These are phyloP conservation scores for Fusarium buxicola DNA, from an alignment of 2,329 filamentous ascomycete genomes.

Conservation along the genomic window DNA sequence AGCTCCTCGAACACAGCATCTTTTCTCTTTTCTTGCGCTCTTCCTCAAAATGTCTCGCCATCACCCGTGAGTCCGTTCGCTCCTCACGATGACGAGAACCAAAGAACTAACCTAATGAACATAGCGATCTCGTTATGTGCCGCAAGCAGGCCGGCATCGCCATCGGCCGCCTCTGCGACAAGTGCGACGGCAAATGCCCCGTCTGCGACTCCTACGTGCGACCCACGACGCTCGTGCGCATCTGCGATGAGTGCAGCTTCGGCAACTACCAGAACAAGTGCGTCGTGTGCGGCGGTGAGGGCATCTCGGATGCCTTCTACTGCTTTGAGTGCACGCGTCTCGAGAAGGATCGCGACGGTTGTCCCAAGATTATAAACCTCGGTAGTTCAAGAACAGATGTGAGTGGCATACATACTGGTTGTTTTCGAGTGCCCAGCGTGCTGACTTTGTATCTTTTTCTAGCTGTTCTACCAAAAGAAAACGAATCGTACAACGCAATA, in stretches of 20 bases:
- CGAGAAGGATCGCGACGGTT: conserved; percentile 97
- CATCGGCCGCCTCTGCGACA: conserved; percentile 98
- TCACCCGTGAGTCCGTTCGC: conserved; percentile 76
- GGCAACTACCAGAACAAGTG: conserved; percentile 99
- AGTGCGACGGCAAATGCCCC: conserved; percentile 99
- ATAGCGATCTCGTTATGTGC: conserved; percentile 98
- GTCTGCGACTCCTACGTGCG: conserved; percentile 99
- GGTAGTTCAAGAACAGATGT: conserved; percentile 96
- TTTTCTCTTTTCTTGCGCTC: conserved; percentile 3
- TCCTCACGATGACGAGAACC: neutral
- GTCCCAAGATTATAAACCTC: conserved; percentile 99
- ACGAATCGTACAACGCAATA: conserved; percentile 70
- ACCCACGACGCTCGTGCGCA: conserved; percentile 94
- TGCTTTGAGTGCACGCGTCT: conserved; percentile 98
- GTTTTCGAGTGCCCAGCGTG: neutral
- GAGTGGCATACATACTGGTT: conserved; percentile 47
- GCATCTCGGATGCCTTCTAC: conserved; percentile 98
- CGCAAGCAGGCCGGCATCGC: conserved; percentile 98
- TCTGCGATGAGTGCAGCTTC: conserved; percentile 99
- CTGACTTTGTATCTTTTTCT: conserved; percentile 37
- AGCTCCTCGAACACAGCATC: conserved; percentile 5
- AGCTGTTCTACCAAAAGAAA: conserved; percentile 76
- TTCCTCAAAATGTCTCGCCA: conserved; percentile 83
- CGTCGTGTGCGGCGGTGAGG: conserved; percentile 97
- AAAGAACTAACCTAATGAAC: conserved; percentile 45